Percentiles rank a stretch among this genome's conserved stretches.
Conservation (phyloP, 768 basidiomycete species). For the Pleurotus djamor region DNA sequence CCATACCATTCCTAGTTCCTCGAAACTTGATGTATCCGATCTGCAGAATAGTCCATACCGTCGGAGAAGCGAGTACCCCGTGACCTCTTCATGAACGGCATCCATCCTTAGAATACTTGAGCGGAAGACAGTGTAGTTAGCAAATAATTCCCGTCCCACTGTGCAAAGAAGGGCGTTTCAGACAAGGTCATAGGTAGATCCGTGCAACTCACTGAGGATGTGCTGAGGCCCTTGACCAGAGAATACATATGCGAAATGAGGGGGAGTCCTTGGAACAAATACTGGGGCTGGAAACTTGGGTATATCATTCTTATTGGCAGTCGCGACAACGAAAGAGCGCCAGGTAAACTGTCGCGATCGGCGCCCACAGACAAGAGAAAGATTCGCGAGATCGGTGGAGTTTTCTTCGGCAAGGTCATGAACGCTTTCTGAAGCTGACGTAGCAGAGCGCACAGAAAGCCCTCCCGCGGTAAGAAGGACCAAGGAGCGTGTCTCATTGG, state of each 20-base stretch:
- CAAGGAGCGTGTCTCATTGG: constrained; percentile 11
- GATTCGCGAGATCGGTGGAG: background rate
- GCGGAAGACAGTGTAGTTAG: constrained; percentile 31
- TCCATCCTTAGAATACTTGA: constrained; percentile 35
- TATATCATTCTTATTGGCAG: background rate
- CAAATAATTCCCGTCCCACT: constrained; percentile 37
- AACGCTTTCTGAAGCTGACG: constrained; percentile 11
- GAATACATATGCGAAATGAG: constrained; percentile 34
- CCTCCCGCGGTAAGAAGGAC: constrained; percentile 30
- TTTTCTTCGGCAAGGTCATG: background rate
- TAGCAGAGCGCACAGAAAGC: constrained; percentile 29
- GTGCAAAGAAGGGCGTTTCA: too few species aligned
- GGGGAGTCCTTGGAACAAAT: constrained; percentile 18
- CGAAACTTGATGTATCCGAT: constrained; percentile 10
- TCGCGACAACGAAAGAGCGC: constrained; percentile 22
- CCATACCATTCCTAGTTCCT: constrained; percentile 17
- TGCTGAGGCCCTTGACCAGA: constrained; percentile 39
- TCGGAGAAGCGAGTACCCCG: constrained; percentile 32
- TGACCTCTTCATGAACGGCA: constrained; percentile 20
- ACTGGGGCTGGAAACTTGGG: constrained; percentile 22
- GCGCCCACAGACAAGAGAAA: constrained; percentile 19
- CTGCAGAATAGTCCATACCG: constrained; percentile 32
- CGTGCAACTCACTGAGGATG: constrained; percentile 25
- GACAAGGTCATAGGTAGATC: background rate
- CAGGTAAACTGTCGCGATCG: constrained; percentile 29